Conservation (phyloP, 2,329 filamentous ascomycete genomes). For the Gnomoniopsis sp. region DNA sequence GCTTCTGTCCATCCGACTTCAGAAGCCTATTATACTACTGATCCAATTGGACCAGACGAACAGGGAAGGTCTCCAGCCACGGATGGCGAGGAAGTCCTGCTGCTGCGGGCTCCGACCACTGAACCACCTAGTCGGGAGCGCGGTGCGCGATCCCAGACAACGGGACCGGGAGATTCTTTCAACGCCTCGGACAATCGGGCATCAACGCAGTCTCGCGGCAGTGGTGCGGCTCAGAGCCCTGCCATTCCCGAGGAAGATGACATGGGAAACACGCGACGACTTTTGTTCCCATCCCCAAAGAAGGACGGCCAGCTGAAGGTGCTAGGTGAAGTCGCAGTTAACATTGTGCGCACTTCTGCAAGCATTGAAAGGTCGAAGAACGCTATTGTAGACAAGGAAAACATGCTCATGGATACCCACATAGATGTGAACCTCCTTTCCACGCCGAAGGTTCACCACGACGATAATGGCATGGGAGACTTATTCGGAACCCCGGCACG, state of each 20-base stretch:
- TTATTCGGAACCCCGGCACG: conserved; percentile 63
- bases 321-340: conserved; percentile 55
- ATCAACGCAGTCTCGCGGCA: conserved; percentile 53
- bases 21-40: conserved; percentile 52
- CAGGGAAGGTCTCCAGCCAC: conserved; percentile 22
- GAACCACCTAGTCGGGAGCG: conserved; percentile 20
- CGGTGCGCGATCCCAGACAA: conserved; percentile 25
- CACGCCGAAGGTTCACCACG: conserved; percentile 30
- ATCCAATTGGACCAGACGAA: conserved; percentile 48
- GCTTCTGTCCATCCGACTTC: conserved; percentile 44
- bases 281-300: conserved; percentile 75
- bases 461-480: conserved; percentile 39
- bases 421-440: conserved; percentile 17
- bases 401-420: conserved; percentile 21
- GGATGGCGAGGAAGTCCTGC: conserved; percentile 20
- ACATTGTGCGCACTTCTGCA: conserved; percentile 44
- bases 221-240: conserved; percentile 55
- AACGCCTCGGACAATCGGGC: conserved; percentile 31
- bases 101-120: conserved; percentile 17
- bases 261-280: conserved; percentile 58
- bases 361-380: conserved; percentile 36
- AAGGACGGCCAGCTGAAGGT: conserved; percentile 61
- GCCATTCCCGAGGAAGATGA: conserved; percentile 50
- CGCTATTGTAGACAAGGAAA: conserved; percentile 40
- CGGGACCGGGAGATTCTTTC: conserved; percentile 3